These are phyloP conservation scores for Epichloe elymi DNA, from an alignment of 2,329 filamentous ascomycete species.

Conservation along the genomic window DNA sequence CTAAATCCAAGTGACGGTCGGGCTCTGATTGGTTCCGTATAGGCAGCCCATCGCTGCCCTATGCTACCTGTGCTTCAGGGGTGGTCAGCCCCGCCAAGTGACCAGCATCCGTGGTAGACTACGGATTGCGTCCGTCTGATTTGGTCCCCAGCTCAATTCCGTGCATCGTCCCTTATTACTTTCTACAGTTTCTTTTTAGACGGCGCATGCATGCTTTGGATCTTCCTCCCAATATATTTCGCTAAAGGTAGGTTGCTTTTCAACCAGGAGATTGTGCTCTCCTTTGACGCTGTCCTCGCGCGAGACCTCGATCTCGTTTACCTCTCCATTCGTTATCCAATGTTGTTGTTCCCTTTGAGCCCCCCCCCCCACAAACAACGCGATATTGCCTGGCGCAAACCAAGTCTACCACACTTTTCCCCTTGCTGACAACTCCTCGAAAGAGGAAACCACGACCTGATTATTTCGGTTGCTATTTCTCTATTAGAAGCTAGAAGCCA, in stretches of 20 bases:
- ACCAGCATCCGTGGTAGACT: not conserved
- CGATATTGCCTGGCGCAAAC: not conserved
- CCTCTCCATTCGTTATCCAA: not conserved
- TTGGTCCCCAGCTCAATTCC: not conserved
- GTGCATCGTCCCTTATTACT: not conserved
- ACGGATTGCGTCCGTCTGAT: not conserved
- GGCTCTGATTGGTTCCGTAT: conserved; percentile 4
- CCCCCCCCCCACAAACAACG: not conserved
- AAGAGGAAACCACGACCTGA: not conserved
- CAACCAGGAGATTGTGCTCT: not conserved
- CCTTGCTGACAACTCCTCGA: not conserved
- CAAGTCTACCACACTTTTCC: not conserved
- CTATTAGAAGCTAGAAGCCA: not conserved
- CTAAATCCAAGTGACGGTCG: not conserved
- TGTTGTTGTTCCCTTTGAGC: not conserved
- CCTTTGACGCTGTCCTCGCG: not conserved
- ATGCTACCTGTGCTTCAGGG: not conserved
- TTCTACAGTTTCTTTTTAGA: not conserved
- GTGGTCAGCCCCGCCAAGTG: not conserved
- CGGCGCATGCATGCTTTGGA: not conserved
- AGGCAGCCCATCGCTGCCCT: not conserved
- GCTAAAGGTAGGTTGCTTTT: not conserved
- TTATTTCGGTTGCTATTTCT: not conserved
- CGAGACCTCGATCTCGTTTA: not conserved
- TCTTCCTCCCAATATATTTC: too few species aligned